Evolutionary conservation across 495 filamentous ascomycete genomes (phyloP), one percentile per base, ranked within the genome.

Genomic region (Penicillium coffeae): DNA sequence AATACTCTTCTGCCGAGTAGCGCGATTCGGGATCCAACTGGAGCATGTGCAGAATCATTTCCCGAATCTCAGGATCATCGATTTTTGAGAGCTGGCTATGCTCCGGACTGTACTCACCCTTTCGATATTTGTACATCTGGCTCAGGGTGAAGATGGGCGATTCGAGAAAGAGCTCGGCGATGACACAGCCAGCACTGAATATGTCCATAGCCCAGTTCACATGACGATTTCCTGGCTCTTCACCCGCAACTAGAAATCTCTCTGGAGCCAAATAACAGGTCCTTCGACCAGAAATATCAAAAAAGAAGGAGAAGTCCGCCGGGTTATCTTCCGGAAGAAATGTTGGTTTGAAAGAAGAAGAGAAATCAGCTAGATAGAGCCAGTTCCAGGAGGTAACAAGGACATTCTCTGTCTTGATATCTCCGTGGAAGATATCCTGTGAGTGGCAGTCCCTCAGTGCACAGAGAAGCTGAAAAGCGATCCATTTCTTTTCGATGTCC

Each of bases 331-430:
- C 90, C 14, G 94, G 94, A 25, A 99, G 76, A 65, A 88, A 93
- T 12, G 90, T 90, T 30, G 89, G 92, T 58, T 99, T 99, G 73
- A 95, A 97, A 1, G 88, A 87, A 3, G 89, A 87, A 16, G 93
- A 95, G 65, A 96, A 99, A 63, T 99, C 94, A 2, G 91, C 82
- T 9, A 99, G 80, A 64, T 96, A 97, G 12, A 99, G 83, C 94
- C 94, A 99, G 69, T 97, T 96, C 94, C 94, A 99, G 20, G 94
- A 96, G 1, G 94, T 99, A 35, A 97, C 91, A 41, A 99, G 74
- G 21, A 89, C 81, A 57, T 97, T 99, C 68, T 97, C 92, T 0
- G 93, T 90, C 70, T 99, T 99, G 69, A 99, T 96, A 63, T 99
- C 94, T 30, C 94, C 94, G 64, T 99, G 94, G 65, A 88, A 96